Base-by-base conservation (phyloP, 2,329 filamentous ascomycete genomes). In the Claviceps quebecensis region DNA sequence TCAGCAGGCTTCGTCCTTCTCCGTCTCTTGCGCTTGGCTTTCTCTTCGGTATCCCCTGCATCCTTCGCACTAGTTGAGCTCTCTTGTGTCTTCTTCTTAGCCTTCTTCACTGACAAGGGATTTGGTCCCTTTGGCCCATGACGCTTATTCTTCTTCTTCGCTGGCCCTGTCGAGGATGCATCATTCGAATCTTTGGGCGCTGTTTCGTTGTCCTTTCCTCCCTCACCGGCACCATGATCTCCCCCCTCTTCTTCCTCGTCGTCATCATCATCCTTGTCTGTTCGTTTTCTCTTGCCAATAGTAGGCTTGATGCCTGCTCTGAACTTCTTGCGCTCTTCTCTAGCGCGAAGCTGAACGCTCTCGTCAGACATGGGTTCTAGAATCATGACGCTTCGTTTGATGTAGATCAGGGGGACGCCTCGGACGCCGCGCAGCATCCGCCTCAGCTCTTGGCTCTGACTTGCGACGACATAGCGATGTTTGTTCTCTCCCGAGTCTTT, bases 381-480 rank as follows among this genome's bases (percentile, higher is more conserved):
- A 46, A 72, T 71, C 79, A 91, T 86, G 50, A 94, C 86, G 55
- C 83, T 86, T 52, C 85, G 74, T 56, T 82, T 81, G 57, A 91
- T 84, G 63, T 91, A 91, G 46, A 93, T 78, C 55, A 91, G 65
- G 19, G 87, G 87, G 47, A 87, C 83, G 19, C 85, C 86, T 23
- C 78, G 75, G 19, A 90, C 74, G n/a, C 67, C 68, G 48, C 86
- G 75, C 69, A 91, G 74, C 57, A 72, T 69, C 46, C 75, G 72
- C 57, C 86, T 71, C 45, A 87, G 74, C 43, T 80, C 77, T 23
- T 72, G 66, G 56, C 84, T 83, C 65, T 91, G 86, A 55, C 78
- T 84, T 8, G 86, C 86, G 19, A 91, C 82, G 13, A 88, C 78
- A 62, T 91, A 91, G 53, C 84, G 76, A 62, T 89, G 80, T 69